phyloP scores from a whole-genome alignment of 768 basidiomycete genomes.

The Pleurotus sapidus region DNA sequence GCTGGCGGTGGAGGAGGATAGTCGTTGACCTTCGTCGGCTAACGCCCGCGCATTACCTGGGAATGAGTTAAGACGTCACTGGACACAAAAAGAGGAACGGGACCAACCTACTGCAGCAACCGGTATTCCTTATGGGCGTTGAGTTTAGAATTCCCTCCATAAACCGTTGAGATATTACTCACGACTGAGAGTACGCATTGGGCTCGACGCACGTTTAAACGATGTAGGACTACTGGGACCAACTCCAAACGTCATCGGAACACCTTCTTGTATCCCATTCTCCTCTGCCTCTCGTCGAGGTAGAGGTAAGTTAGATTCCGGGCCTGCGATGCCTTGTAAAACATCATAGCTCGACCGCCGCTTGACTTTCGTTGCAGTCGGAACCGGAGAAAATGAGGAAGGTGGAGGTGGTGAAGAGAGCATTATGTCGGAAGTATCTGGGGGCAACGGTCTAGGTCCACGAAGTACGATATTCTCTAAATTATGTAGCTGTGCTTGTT shows the following conservation, averaged over 20 bases:
- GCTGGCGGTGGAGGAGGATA: slow-evolving; percentile 27
- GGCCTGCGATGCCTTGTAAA: slow-evolving; percentile 67
- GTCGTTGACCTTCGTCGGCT: slow-evolving; percentile 66
- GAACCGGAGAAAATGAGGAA: slow-evolving; percentile 21
- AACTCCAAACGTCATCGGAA: slow-evolving; percentile 56
- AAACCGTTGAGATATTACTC: slow-evolving; percentile 28
- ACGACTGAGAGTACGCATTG: slow-evolving; percentile 80
- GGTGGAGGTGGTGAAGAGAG: slow-evolving; percentile 30
- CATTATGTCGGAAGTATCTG: slow-evolving; percentile 16
- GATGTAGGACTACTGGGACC: slow-evolving; percentile 32
- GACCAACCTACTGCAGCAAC: slow-evolving; percentile 74
- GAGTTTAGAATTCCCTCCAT: no score
- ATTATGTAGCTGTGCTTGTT: slow-evolving; percentile 72
- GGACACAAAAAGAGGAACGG: slow-evolving; percentile 9
- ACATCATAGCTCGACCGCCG: slow-evolving; percentile 74
- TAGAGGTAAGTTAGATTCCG: slow-evolving; percentile 71
- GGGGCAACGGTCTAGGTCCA: slow-evolving; percentile 61
- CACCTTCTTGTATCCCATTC: slow-evolving; percentile 69
- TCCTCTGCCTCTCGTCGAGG: slow-evolving; percentile 55
- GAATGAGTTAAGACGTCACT: slow-evolving; percentile 16
- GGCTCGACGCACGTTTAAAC: slow-evolving; percentile 61
- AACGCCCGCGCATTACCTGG: slow-evolving; percentile 82
- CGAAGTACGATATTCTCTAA: slow-evolving; percentile 69
- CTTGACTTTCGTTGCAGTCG: slow-evolving; percentile 26
- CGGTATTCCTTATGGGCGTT: slow-evolving; percentile 56